Evolutionary conservation across 2,329 filamentous ascomycete species (phyloP).

Genomic region (Aspergillus terreus): DNA sequence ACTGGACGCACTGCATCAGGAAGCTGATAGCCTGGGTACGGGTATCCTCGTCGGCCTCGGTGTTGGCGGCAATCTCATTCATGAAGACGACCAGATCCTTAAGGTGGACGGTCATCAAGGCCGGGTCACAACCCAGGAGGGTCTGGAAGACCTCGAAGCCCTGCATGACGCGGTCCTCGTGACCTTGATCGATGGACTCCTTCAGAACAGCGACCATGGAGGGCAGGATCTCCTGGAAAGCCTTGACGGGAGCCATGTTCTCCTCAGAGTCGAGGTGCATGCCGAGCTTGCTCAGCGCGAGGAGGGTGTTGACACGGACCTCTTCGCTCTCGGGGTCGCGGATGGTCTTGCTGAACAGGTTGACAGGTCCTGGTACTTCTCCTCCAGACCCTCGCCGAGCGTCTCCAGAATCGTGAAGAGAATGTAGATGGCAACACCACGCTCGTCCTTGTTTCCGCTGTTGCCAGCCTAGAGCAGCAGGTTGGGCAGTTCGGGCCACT

Average conservation of each 20-base stretch:
- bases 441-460: constrained; percentile 69
- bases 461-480: constrained; percentile 75
- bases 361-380: constrained; percentile 73
- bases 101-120: constrained; percentile 79
- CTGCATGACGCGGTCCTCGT: constrained; percentile 85
- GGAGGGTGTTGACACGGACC: constrained; percentile 90
- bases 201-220: constrained; percentile 88
- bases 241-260: constrained; percentile 66
- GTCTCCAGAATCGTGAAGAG: constrained; percentile 88
- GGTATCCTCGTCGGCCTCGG: constrained; percentile 74
- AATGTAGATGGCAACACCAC: constrained; percentile 89
- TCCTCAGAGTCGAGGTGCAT: constrained; percentile 87
- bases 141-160: constrained; percentile 97
- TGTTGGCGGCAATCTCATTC: constrained; percentile 78
- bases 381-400: constrained; percentile 77
- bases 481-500: constrained; percentile 78
- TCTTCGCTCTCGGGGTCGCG: constrained; percentile 86
- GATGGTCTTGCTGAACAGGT: constrained; percentile 81
- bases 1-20: constrained; percentile 86
- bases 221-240: constrained; percentile 77
- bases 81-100: constrained; percentile 90
- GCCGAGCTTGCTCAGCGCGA: constrained; percentile 81
- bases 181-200: constrained; percentile 70
- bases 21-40: constrained; percentile 88
- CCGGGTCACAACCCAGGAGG: constrained; percentile 82